These are phyloP conservation scores for Filosporella fistucella DNA, from an alignment of 495 filamentous ascomycete genomes.

Conservation along the genomic window DNA sequence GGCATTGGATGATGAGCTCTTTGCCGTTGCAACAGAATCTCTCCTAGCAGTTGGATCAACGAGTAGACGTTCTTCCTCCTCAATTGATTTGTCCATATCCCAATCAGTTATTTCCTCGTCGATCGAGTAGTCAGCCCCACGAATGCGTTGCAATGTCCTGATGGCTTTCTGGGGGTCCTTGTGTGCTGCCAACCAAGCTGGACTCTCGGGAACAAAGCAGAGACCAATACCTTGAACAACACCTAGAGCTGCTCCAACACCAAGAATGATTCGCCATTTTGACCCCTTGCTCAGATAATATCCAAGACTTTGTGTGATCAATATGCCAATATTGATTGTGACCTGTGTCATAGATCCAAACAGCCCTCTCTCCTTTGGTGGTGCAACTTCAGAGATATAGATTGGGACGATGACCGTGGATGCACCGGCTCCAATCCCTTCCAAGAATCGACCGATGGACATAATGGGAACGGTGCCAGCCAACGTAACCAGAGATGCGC, in stretches of 20 bases:
- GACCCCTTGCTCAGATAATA: conserved; percentile 76
- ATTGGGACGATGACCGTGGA: conserved; percentile 93
- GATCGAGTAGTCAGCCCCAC: conserved; percentile 64
- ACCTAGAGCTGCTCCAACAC: conserved; percentile 64
- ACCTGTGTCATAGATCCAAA: conserved; percentile 92
- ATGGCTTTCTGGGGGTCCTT: conserved; percentile 57
- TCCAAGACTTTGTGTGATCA: conserved; percentile 77
- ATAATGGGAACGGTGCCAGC: conserved; percentile 64
- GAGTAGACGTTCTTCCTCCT: conserved; percentile 47
- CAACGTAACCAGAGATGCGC: conserved; percentile 68
- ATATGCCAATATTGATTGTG: conserved; percentile 90
- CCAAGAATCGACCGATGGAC: conserved; percentile 68
- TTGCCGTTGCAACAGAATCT: conserved; percentile 39
- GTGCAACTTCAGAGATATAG: conserved; percentile 88
- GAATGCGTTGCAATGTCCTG: conserved; percentile 64
- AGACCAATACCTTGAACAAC: conserved; percentile 61
- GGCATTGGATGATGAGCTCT: conserved; percentile 30
- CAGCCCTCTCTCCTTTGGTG: conserved; percentile 70
- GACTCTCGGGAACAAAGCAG: conserved; percentile 74
- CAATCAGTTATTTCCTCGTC: conserved; percentile 68
- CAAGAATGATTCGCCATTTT: conserved; percentile 81
- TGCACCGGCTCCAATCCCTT: conserved; percentile 80
- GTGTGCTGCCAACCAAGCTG: conserved; percentile 74
- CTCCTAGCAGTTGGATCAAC: conserved; percentile 2
- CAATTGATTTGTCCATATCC: conserved; percentile 36